Conservation (phyloP, 2,329 filamentous ascomycete species). For the Sclerotinia sclerotiorum region DNA sequence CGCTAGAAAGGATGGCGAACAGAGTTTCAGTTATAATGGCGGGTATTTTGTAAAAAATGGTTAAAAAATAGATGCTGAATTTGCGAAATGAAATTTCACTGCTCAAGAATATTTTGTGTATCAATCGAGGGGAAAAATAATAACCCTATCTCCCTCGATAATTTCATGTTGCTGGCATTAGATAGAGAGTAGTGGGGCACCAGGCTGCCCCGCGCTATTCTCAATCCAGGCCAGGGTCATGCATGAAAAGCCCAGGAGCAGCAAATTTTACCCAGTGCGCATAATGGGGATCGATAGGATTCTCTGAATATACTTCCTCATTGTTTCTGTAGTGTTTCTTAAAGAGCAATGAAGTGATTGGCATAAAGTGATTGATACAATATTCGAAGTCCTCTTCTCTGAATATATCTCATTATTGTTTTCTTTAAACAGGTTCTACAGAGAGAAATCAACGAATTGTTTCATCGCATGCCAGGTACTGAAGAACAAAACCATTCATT, state of each 20-base stretch:
- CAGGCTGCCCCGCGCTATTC: conserved; percentile 18
- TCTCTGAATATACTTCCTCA: not conserved
- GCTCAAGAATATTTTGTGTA: not conserved
- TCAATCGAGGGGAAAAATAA: not conserved
- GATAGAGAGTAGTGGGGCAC: conserved; percentile 13
- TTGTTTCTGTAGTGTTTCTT: too few relatives aligned
- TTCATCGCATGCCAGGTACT: conserved; percentile 8
- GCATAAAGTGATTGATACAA: not conserved
- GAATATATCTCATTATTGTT: conserved; percentile 10
- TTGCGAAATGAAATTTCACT: not conserved
- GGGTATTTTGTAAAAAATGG: not conserved
- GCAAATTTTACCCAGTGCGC: not conserved
- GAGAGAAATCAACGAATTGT: conserved; percentile 5
- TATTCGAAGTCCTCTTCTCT: not conserved
- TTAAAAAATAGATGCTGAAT: not conserved
- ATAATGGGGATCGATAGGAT: not conserved
- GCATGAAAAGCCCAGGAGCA: conserved; percentile 1
- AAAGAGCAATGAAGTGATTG: too few relatives aligned
- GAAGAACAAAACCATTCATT: conserved; percentile 17
- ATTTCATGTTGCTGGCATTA: conserved; percentile 1
- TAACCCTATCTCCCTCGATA: conserved; percentile 8
- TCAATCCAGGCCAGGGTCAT: conserved; percentile 1
- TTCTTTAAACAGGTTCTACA: conserved; percentile 4
- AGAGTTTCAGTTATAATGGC: not conserved
- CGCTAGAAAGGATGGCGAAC: not conserved